Conservation (phyloP, 495 filamentous ascomycete genomes). For the Penicillium angulare region DNA sequence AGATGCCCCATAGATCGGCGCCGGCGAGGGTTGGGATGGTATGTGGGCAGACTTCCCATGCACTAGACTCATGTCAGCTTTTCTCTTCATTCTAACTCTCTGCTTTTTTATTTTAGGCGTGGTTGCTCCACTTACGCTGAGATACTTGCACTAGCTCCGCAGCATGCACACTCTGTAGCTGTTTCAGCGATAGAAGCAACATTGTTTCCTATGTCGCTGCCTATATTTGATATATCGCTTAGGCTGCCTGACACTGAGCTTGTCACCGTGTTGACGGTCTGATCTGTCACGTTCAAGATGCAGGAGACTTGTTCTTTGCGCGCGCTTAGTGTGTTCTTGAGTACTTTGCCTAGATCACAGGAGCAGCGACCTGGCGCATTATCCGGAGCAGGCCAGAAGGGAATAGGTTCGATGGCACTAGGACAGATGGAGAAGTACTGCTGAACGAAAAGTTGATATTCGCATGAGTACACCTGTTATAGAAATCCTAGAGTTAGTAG, state of each 20-base stretch:
- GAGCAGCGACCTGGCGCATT: conserved; percentile 33
- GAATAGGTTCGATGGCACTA: conserved; percentile 25
- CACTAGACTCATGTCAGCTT: no score
- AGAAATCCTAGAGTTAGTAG: neutral
- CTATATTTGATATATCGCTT: conserved; percentile 13
- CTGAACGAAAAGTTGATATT: conserved; percentile 35
- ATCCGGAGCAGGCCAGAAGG: conserved; percentile 33
- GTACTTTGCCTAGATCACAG: conserved; percentile 29
- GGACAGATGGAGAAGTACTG: conserved; percentile 32
- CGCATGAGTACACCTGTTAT: conserved; percentile 32
- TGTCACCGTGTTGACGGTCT: conserved; percentile 6
- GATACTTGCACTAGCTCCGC: conserved; percentile 29
- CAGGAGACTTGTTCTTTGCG: conserved; percentile 24
- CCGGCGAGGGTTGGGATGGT: conserved; percentile 25
- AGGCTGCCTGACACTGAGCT: neutral
- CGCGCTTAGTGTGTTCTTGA: conserved; percentile 18
- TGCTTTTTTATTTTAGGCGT: no score
- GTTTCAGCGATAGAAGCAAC: conserved; percentile 16
- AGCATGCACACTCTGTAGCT: conserved; percentile 27
- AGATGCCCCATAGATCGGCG: conserved; percentile 26
- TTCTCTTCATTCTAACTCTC: no score
- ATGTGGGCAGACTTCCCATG: conserved; percentile 27
- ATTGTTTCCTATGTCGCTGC: conserved; percentile 8
- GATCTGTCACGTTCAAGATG: conserved; percentile 19
- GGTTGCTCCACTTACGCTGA: conserved; percentile 18